Conservation (phyloP, 257 asterid species). For the Ilex asprella region DNA sequence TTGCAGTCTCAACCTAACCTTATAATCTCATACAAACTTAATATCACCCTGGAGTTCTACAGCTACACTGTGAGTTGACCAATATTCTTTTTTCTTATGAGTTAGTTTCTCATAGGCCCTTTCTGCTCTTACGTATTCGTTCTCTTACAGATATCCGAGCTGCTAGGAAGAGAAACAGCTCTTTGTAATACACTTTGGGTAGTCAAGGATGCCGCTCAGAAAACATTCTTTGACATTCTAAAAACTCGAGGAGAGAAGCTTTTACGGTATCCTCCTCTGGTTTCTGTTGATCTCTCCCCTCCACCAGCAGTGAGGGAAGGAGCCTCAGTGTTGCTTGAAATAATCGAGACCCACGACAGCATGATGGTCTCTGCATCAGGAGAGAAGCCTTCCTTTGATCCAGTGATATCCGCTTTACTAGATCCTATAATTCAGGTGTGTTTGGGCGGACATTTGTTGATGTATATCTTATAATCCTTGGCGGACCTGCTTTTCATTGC, state of each 20-base stretch:
- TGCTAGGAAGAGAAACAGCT: slow-evolving; percentile 90
- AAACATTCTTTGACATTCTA: slow-evolving; percentile 76
- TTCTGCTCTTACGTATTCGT: slow-evolving; percentile 13
- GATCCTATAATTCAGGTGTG: slow-evolving; percentile 94
- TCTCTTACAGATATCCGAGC: slow-evolving; percentile 66
- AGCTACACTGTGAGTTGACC: slow-evolving; percentile 75
- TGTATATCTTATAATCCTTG: not conserved
- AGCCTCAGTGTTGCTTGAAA: slow-evolving; percentile 75
- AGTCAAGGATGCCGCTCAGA: slow-evolving; percentile 93
- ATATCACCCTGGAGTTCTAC: slow-evolving; percentile 91
- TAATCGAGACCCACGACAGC: slow-evolving; percentile 75
- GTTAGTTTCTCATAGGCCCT: slow-evolving; percentile 7
- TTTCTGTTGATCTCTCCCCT: slow-evolving; percentile 91
- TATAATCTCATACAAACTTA: slow-evolving; percentile 79
- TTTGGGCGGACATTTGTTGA: slow-evolving; percentile 3
- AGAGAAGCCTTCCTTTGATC: slow-evolving; percentile 70
- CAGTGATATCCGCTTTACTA: slow-evolving; percentile 83
- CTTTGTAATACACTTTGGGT: slow-evolving; percentile 83
- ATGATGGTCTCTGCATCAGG: slow-evolving; percentile 85
- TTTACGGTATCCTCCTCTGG: slow-evolving; percentile 86
- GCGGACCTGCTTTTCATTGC: not conserved
- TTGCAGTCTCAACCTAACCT: slow-evolving; percentile 95
- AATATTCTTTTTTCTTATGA: not conserved
- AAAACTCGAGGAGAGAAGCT: slow-evolving; percentile 96
- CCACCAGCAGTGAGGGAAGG: slow-evolving; percentile 93